phyloP scores from a whole-genome alignment of 306 rosid species.

The Fragaria iinumae region DNA sequence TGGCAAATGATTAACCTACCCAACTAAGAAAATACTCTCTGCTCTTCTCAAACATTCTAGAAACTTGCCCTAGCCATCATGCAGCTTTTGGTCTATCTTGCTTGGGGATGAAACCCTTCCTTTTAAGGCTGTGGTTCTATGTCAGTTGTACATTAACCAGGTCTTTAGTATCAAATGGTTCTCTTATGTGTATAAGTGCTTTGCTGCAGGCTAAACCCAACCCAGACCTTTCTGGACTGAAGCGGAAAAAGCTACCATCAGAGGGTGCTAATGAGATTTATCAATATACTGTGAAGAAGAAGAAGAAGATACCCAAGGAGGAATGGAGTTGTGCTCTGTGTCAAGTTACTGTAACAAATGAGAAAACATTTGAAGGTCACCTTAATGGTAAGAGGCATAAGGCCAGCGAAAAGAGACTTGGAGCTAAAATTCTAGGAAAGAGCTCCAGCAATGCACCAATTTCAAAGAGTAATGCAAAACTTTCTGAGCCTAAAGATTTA shows the following conservation, averaged over 20 bases:
- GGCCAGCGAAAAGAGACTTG: conserved; percentile 40
- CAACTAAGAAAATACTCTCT: background rate
- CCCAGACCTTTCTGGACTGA: conserved; percentile 23
- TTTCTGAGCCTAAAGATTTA: conserved; percentile 8
- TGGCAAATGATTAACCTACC: background rate
- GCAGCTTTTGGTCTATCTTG: background rate
- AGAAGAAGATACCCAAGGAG: conserved; percentile 36
- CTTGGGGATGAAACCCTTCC: background rate
- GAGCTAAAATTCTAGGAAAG: conserved; percentile 18
- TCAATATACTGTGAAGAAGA: conserved; percentile 26
- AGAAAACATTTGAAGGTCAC: conserved; percentile 42
- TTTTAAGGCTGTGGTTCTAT: background rate
- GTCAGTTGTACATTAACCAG: background rate
- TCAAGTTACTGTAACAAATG: conserved; percentile 33
- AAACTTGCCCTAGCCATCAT: background rate
- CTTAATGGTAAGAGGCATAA: conserved; percentile 68
- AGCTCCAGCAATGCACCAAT: conserved; percentile 9
- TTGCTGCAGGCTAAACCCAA: conserved; percentile 60
- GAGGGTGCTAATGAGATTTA: conserved; percentile 9
- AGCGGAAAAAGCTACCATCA: conserved; percentile 38
- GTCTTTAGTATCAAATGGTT: background rate
- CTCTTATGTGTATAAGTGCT: conserved; percentile 24
- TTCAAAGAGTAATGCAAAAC: conserved; percentile 20
- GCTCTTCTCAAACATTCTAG: background rate
- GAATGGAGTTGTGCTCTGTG: conserved; percentile 69